Evolutionary conservation across 2,329 filamentous ascomycete genomes (phyloP), one percentile per base, ranked within the genome.

Genomic region (Periconia sp.): DNA sequence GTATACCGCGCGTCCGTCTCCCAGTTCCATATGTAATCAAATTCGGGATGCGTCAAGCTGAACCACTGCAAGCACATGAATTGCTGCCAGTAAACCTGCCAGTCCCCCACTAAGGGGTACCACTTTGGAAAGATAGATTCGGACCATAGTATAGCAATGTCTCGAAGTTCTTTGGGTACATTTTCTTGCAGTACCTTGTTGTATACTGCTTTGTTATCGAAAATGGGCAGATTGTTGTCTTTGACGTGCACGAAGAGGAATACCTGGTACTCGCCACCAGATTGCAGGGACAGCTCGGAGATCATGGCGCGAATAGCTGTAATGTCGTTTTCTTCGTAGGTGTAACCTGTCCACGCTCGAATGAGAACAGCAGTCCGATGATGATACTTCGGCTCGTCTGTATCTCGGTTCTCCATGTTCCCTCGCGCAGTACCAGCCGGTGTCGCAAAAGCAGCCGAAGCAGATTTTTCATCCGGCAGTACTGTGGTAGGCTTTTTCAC

Each of bases 21-120:
- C 88, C 88, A 92, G 65, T 92, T 92, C 88, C 89, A 77, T 55
- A 90, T 78, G 57, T 82, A 90, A 55, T 92, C 87, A 52, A 88
- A 94, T 57, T 92, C 84, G 0, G 87, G 87, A 57, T 90, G 85
- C 36, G 87, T 85, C 58, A 87, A 79, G 45, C 82, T 82, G 62
- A 92, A 91, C 69, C 85, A 86, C 63, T 91, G 88, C 2, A 91
- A 78, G 5, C 86, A 85, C 54, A 89, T 78, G 76, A 85, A 89
- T 58, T 89, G 85, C 21, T 74, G 69, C 72, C 73, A 77, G 57
- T 77, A 76, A 7, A 76, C 73, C 43, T 76, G 70, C 71, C 73
- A 77, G 44, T 77, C 73, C 25, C 65, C 70, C 26, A 78, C 68
- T n/a, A 73, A 63, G 2, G 75, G 75, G 50, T 78, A 79, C 71